Evolutionary conservation across 2,329 filamentous ascomycete species (phyloP), one percentile per base, ranked within the genome.

Genomic region (Akanthomyces lecanii): DNA sequence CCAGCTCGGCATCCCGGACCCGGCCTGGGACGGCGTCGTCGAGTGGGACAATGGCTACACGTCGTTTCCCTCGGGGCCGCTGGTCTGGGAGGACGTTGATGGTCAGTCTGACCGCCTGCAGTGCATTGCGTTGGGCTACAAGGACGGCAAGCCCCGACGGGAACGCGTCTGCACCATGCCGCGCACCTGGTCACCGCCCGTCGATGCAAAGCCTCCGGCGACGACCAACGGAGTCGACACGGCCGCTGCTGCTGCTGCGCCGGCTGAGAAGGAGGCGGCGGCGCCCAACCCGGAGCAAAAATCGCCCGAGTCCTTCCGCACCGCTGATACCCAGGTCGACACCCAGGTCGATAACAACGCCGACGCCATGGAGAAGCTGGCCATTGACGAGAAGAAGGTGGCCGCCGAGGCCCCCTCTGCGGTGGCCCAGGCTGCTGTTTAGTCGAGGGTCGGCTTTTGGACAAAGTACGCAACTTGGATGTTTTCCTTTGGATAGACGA

Each of bases 1-100:
- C 61, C 85, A 91, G 65, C 79, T 88, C 75, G 88, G 90, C 7
- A 83, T 85, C 58, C 77, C 93, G n/a, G 93, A 97, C 68, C 83
- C 85, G 0, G 73, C 75, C 38, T 82, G 85, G 73, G 74, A 79
- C 47, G 78, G 79, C 23, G 72, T 81, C 45, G 71, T 82, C 23
- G 69, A 73, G 14, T 88, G 83, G 81, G 81, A 83, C 68, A 78
- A 79, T 50, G 82, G 79, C 4, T 69, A 80, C 69, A 78, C 72
- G n/a, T 73, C 73, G 2, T 86, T 89, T 69, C 85, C 84, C 0
- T 70, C 74, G 4, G 85, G 85, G 0, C 85, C 86, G 1, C 72
- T 85, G 69, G 76, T 84, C 66, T 88, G 85, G 86, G 73, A 79
- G 53, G 77, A 81, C n/a, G 72, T 75, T 4, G 33, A 7, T 36